Evolutionary conservation across 768 basidiomycete genomes (phyloP).

Genomic region (Hericium coralloides): DNA sequence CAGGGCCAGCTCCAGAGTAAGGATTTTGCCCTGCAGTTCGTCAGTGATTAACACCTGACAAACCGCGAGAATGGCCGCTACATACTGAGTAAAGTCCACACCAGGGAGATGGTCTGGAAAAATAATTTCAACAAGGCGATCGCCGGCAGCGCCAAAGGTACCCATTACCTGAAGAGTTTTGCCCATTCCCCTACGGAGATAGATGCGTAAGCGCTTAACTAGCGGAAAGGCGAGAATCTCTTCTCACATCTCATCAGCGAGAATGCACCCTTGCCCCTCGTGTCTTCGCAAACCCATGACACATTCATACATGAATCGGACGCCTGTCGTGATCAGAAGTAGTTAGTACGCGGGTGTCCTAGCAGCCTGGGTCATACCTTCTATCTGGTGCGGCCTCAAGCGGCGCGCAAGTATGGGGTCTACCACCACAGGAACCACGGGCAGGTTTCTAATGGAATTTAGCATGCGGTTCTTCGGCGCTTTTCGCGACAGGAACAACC

Average conservation of each 20-base stretch:
- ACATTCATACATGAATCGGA: slow-evolving; percentile 90
- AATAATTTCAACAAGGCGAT: not conserved
- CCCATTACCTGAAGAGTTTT: slow-evolving; percentile 72
- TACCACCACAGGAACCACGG: slow-evolving; percentile 76
- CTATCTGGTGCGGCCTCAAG: slow-evolving; percentile 83
- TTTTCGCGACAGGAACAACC: not conserved
- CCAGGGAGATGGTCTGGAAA: slow-evolving; percentile 74
- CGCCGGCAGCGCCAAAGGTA: slow-evolving; percentile 1
- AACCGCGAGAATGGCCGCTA: not conserved
- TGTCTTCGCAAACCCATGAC: slow-evolving; percentile 91
- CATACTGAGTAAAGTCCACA: slow-evolving; percentile 89
- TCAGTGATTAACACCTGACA: not conserved
- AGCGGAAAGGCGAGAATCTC: not conserved
- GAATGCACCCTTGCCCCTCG: slow-evolving; percentile 88
- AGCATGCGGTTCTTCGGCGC: not conserved
- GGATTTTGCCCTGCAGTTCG: slow-evolving; percentile 67
- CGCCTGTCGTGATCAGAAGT: slow-evolving; percentile 31
- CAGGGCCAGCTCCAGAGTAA: slow-evolving; percentile 46
- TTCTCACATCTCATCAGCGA: slow-evolving; percentile 90
- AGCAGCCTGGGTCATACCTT: slow-evolving; percentile 42
- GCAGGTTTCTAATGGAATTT: slow-evolving; percentile 36
- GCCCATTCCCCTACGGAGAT: slow-evolving; percentile 76
- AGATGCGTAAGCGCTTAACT: not conserved
- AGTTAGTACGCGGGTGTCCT: not conserved
- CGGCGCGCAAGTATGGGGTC: slow-evolving; percentile 75